Evolutionary conservation across 768 basidiomycete genomes (phyloP).

Genomic region (Boletus rufocinnamomeus): DNA sequence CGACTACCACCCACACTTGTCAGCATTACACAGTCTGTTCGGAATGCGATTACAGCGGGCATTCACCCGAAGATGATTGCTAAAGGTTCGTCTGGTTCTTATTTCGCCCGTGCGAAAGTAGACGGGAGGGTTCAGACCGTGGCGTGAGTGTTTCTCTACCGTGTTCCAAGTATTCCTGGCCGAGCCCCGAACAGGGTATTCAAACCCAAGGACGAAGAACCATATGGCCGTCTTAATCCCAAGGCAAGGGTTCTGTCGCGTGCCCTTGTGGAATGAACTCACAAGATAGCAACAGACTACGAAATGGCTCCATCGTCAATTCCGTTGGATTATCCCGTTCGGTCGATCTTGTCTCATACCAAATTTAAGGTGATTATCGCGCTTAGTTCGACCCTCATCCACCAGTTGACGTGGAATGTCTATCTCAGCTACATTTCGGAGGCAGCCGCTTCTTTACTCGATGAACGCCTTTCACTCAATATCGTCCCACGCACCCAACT

Average conservation of each 20-base stretch:
- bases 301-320: conserved; percentile 88
- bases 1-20: conserved; percentile 12
- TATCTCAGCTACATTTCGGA: conserved; percentile 76
- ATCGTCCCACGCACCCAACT: conserved; percentile 88
- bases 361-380: conserved; percentile 64
- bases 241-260: conserved; percentile 50
- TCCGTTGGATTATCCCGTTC: conserved; percentile 89
- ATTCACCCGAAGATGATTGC: conserved; percentile 90
- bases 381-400: not conserved
- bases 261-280: not conserved
- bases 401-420: not conserved
- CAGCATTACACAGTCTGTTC: conserved; percentile 65
- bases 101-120: conserved; percentile 85
- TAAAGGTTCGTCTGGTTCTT: conserved; percentile 88
- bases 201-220: conserved; percentile 91
- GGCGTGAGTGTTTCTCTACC: conserved; percentile 52
- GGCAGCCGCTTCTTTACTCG: conserved; percentile 85
- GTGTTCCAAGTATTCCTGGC: not conserved
- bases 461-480: conserved; percentile 67
- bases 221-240: conserved; percentile 85
- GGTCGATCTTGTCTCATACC: conserved; percentile 88
- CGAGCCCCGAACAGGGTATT: conserved; percentile 60
- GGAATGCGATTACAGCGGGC: conserved; percentile 69
- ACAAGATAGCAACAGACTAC: conserved; percentile 56
- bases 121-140: conserved; percentile 78